phyloP scores from a whole-genome alignment of 2,329 filamentous ascomycete genomes.

The Cladosporium cucumerinum region DNA sequence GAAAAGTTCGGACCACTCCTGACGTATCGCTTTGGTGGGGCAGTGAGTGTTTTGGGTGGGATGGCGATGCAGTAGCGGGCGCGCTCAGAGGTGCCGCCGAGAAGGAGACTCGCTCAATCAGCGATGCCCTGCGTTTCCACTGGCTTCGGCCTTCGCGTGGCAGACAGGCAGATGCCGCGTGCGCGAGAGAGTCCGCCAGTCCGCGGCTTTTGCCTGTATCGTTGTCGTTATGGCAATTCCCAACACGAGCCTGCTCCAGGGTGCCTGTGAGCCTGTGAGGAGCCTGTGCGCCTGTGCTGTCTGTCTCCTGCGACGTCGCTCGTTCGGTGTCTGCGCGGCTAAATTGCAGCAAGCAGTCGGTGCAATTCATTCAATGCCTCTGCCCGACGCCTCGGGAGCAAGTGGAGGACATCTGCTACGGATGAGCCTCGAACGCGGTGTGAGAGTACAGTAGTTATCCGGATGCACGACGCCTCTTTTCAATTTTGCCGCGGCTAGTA shows the following conservation, averaged over 20 bases:
- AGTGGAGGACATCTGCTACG: background rate
- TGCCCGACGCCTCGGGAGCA: background rate
- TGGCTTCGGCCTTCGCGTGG: constrained; percentile 7
- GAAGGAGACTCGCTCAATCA: background rate
- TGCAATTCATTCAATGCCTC: background rate
- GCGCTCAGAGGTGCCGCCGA: constrained; percentile 6
- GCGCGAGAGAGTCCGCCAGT: background rate
- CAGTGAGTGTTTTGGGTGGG: constrained; percentile 11
- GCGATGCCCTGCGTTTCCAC: background rate
- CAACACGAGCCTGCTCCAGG: background rate
- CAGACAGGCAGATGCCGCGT: background rate
- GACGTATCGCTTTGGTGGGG: constrained; percentile 12
- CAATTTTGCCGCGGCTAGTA: background rate
- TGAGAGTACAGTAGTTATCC: background rate
- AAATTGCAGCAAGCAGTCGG: constrained; percentile 1
- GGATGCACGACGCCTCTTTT: background rate
- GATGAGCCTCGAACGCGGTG: background rate
- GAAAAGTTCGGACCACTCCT: constrained; percentile 14
- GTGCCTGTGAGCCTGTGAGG: background rate
- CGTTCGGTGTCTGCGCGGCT: constrained; percentile 15
- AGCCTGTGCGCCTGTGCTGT: background rate
- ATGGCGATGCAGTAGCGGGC: constrained; percentile 4
- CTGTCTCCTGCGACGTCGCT: background rate
- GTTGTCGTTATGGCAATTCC: constrained; percentile 2
- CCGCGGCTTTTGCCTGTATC: constrained; percentile 16